Evolutionary conservation across 345 rosid species (phyloP), one percentile per base, ranked within the genome.

Genomic region (Salix suchowensis): DNA sequence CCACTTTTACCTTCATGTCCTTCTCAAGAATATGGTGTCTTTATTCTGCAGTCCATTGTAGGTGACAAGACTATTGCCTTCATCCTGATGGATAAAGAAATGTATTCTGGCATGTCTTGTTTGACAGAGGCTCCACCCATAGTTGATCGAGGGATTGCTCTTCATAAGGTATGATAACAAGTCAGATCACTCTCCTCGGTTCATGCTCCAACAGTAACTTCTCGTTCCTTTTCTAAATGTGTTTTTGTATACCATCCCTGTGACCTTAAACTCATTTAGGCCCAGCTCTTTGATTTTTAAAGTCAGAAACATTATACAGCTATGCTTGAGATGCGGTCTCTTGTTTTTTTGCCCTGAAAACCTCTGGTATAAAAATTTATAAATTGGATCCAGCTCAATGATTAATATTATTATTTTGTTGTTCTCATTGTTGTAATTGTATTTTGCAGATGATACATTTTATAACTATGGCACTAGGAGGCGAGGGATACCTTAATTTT

Each of bases 401-500:
- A 36, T 68, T 68, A 18, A 7, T 68, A 5, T 71, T 66, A 26
- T 65, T 21, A 12, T n/a, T 62, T 61, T 64, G 6, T 23, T 28
- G 42, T 58, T 76, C 65, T 75, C 46, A 74, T 64, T 72, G 16
- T 30, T 79, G 36, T 62, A 34, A 60, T 69, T 65, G 18, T 37
- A 37, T 67, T 65, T 64, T 79, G 83, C 89, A 90, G 97, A 88
- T 91, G 91, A 87, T 90, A 81, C 97, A 91, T 87, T 86, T 90
- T 74, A 74, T 90, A 64, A 90, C 94, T 5, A 87, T 90, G 92
- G 94, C 92, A 74, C 78, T 91, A 76, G 97, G 97, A 79, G 94
- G 97, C 11, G 94, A 91, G 66, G 97, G 94, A 77, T 90, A 91
- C 78, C 91, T 91, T 72, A 91, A 91, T 86, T 91, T 90, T 74